phyloP scores from a whole-genome alignment of 495 filamentous ascomycete species.

The Talaromyces thailandensis region DNA sequence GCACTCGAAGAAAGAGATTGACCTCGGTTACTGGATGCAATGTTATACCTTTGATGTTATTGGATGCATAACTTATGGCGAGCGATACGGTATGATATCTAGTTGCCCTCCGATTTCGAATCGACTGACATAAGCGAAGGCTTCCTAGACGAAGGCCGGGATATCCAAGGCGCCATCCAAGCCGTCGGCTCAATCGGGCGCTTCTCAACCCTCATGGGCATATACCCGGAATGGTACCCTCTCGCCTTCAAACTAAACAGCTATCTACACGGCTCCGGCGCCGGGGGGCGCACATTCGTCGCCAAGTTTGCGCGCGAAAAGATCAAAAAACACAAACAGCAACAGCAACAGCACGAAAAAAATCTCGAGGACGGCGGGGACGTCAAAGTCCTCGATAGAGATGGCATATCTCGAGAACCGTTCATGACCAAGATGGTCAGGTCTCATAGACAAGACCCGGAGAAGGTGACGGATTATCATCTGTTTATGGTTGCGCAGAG shows the following conservation, averaged over 20 bases:
- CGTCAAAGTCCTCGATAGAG: not conserved
- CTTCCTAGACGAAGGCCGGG: conserved; percentile 52
- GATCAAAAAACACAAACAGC: conserved; percentile 20
- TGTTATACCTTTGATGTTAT: conserved; percentile 57
- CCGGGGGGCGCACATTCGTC: conserved; percentile 32
- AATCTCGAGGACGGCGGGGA: conserved; percentile 6
- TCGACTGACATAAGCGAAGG: conserved; percentile 18
- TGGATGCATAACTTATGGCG: conserved; percentile 56
- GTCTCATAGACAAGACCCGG: conserved; percentile 46
- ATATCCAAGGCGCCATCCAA: conserved; percentile 52
- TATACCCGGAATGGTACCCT: conserved; percentile 38
- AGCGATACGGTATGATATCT: conserved; percentile 33
- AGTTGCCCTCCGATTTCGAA: not conserved
- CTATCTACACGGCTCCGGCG: conserved; percentile 30
- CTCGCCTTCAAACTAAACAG: conserved; percentile 30
- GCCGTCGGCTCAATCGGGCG: conserved; percentile 45
- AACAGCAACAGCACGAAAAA: conserved; percentile 5
- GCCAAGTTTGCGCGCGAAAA: conserved; percentile 34
- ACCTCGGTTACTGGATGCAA: conserved; percentile 47
- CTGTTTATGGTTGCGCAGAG: conserved; percentile 39
- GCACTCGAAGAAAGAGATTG: conserved; percentile 17
- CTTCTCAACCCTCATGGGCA: conserved; percentile 46
- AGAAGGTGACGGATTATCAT: conserved; percentile 42
- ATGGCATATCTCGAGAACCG: conserved; percentile 33
- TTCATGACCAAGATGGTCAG: conserved; percentile 46